Base-by-base conservation (phyloP, 805 yeast species). In the Spathaspora hagerdaliae region DNA sequence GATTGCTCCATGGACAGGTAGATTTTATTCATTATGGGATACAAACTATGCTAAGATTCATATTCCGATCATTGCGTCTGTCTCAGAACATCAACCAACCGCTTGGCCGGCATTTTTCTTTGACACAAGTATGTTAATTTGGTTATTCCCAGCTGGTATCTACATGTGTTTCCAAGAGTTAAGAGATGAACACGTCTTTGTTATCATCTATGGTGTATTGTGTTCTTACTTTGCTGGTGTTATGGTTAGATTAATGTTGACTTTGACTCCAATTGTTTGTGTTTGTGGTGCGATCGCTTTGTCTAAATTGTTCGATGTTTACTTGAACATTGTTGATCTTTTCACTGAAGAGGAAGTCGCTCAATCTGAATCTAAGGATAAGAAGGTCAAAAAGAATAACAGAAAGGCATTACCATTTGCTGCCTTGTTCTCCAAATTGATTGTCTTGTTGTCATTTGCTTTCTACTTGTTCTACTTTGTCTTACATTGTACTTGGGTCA, bases 1-100 rank as follows among this genome's bases (percentile, higher is more conserved):
- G 65, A 94, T 95, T 66, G 97, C 98, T 33, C 99, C 99, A 45
- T 94, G 99, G 99, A 90, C 97, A 9, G 99, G 99, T 55, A 85
- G 99, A 69, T 95, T 94, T 74, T 94, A 94, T 71, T 91, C 98
- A 2, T 72, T 95, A 55, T 94, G 99, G 99, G 99, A 94, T 65
- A 94, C 99, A 5, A 85, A 79, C 65, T 94, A 95, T 61, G 99
- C 99, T 51, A 92, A 91, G 73, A 87, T 94, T 54, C 99, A 94
- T 64, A 94, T 94, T 58, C 99, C 99, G 38, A 94, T 94, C 62
- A 94, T 94, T 68, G 99, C 99, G 1, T 91, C 97, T 3, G 99
- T 94, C 34, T 88, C 97, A 11, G 99, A 94, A 73, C 99, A 94
- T 74, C 99, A 94, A 75, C 99, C 99, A 48, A 92, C 98, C n/a